Evolutionary conservation across 768 basidiomycete species (phyloP), one percentile per base, ranked within the genome.

Genomic region (Hysterangium stoloniferum): DNA sequence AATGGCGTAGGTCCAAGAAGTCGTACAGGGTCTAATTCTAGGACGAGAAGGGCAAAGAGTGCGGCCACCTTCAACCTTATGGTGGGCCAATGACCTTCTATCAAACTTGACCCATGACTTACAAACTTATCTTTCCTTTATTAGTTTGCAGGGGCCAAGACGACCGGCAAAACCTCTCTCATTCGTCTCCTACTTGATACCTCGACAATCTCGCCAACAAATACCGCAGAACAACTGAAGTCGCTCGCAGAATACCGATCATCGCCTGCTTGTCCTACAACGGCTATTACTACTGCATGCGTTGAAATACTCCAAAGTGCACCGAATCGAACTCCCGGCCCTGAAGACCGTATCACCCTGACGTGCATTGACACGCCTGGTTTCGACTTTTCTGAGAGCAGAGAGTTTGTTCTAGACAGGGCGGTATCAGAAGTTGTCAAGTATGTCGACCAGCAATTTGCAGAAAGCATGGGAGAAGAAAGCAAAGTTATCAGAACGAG

Each of bases 301-400:
- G 70, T 88, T 38, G 90, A 92, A 66, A 87, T 91, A 51, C 81
- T 77, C 72, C 90, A 92, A 66, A 86, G 84, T 40, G 12, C 44
- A 6, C 28, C 35, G 4, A 36, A 46, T 34, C 45, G 52, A 9
- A 40, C 24, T 22, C 49, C 49, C 9, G 33, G 27, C 13, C 78
- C 81, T 56, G 84, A 81, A 58, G 89, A 92, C 63, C 74, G 89
- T 32, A 71, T 92, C 40, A 64, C 83, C 20, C 75, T 93, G 57
- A 84, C 84, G 12, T 85, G 87, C 51, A 84, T 88, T 54, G 89
- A 93, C 59, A 92, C 90, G 1, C 89, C 89, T 25, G 89, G 89
- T 4, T 67, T 91, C 44, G 87, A 90, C 61, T 89, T 88, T 62
- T 58, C 71, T 36, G 73, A 78, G 44, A 83, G 86, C 31, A 77